Conservation (phyloP, 2,329 filamentous ascomycete genomes). For the Ascosphaera acerosa region DNA sequence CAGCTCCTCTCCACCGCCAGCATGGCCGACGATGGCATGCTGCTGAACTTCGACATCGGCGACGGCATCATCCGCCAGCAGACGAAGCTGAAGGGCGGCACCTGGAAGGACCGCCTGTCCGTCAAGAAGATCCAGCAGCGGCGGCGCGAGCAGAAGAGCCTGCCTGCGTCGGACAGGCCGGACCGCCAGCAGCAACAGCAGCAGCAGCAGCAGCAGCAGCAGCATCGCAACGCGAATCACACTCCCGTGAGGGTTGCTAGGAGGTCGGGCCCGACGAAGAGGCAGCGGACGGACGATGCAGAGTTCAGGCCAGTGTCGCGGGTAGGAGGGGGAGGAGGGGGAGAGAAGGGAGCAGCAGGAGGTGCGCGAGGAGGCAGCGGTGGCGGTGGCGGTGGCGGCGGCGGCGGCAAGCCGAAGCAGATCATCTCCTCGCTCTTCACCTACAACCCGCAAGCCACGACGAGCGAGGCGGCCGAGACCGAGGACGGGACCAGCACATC, state of each 20-base stretch:
- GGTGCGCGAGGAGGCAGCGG: conserved; percentile 3
- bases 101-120: conserved; percentile 68
- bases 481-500: too few species aligned
- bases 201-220: conserved; percentile 4
- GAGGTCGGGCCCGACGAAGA: conserved; percentile 17
- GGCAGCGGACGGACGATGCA: conserved; percentile 16
- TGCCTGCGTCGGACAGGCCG: not conserved
- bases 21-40: conserved; percentile 90
- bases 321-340: conserved; percentile 4
- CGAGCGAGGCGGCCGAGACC: conserved; percentile 13
- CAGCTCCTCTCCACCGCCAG: too few species aligned
- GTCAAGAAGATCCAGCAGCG: conserved; percentile 38
- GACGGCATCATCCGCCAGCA: conserved; percentile 37
- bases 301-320: conserved; percentile 13
- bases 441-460: conserved; percentile 47
- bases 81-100: conserved; percentile 56
- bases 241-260: conserved; percentile 11
- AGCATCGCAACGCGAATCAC: conserved; percentile 8
- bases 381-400: conserved; percentile 2
- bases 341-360: conserved; percentile 1
- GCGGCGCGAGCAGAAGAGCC: not conserved
- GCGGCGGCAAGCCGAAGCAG: conserved; percentile 25
- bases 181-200: conserved; percentile 1
- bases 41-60: conserved; percentile 69
- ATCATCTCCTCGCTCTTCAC: conserved; percentile 83